Percentiles rank a stretch among this genome's conserved stretches.
phyloP scores from a whole-genome alignment of 148 eudicot genomes.

The Dianthus caryophyllus region DNA sequence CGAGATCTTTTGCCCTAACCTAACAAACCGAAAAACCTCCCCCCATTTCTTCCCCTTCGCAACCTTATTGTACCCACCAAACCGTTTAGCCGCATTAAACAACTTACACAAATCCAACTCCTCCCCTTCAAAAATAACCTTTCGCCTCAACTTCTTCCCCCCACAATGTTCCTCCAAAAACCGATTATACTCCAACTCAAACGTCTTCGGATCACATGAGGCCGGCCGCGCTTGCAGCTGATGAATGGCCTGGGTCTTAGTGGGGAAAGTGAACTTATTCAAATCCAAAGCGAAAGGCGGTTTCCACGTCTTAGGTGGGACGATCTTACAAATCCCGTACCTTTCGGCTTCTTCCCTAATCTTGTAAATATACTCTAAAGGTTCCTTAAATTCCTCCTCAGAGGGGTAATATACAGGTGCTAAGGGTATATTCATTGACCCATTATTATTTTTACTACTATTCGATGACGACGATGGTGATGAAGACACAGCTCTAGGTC shows the following conservation, averaged over 20 bases:
- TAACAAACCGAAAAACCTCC: conserved; percentile 70
- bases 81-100: conserved; percentile 87
- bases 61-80: conserved; percentile 89
- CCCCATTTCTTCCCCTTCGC: conserved; percentile 91
- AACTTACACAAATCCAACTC: conserved; percentile 88
- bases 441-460: conserved; percentile 28
- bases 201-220: conserved; percentile 84
- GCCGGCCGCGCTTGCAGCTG: conserved; percentile 82
- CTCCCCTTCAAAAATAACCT: conserved; percentile 87
- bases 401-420: conserved; percentile 87
- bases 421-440: conserved; percentile 46
- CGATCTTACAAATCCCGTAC: conserved; percentile 89
- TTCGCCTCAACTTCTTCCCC: conserved; percentile 63
- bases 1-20: conserved; percentile 55
- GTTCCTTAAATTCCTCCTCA: conserved; percentile 94
- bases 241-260: conserved; percentile 90
- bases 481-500: conserved; percentile 63
- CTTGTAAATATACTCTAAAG: conserved; percentile 72
- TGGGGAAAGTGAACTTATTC: conserved; percentile 62
- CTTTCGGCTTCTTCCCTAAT: conserved; percentile 89
- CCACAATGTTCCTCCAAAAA: conserved; percentile 77
- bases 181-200: conserved; percentile 79
- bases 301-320: conserved; percentile 87
- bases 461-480: no score
- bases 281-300: conserved; percentile 82